Percentiles rank a stretch among this genome's conserved stretches.
Conservation (phyloP, 2,329 filamentous ascomycete genomes). For the Fusarium virguliforme region DNA sequence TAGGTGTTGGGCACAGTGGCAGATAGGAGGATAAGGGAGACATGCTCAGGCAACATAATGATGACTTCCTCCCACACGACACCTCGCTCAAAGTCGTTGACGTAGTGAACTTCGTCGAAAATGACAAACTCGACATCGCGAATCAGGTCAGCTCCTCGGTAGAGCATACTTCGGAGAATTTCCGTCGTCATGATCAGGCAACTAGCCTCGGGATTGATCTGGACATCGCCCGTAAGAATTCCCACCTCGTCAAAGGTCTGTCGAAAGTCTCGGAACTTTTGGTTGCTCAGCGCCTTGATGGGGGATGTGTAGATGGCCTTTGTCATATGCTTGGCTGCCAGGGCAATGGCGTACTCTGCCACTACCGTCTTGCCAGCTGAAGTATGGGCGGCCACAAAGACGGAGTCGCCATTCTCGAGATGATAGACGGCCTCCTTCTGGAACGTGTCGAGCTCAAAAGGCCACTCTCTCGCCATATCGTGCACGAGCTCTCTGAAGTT, state of each 20-base stretch:
- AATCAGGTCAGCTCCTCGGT: slow-evolving; percentile 94
- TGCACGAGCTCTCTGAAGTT: slow-evolving; percentile 96
- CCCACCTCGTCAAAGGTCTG: slow-evolving; percentile 94
- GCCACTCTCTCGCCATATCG: slow-evolving; percentile 96
- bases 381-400: slow-evolving; percentile 97
- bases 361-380: slow-evolving; percentile 99
- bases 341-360: slow-evolving; percentile 95
- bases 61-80: slow-evolving; percentile 99
- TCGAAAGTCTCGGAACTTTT: slow-evolving; percentile 97
- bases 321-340: slow-evolving; percentile 99
- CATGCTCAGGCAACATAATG: slow-evolving; percentile 98
- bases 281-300: slow-evolving; percentile 98
- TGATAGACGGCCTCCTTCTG: slow-evolving; percentile 99
- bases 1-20: slow-evolving; percentile 98
- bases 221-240: slow-evolving; percentile 96
- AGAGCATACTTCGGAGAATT: slow-evolving; percentile 98
- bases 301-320: slow-evolving; percentile 99
- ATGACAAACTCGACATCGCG: slow-evolving; percentile 99
- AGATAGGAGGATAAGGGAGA: slow-evolving; percentile 94
- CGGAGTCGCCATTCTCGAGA: slow-evolving; percentile 94
- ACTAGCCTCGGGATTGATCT: slow-evolving; percentile 97
- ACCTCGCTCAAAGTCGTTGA: slow-evolving; percentile 95
- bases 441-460: slow-evolving; percentile 97
- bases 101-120: slow-evolving; percentile 99
- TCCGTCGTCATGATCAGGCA: slow-evolving; percentile 99